Percentiles rank a stretch among this genome's conserved stretches.
phyloP scores from a whole-genome alignment of 2,329 filamentous ascomycete species.

The Aureobasidium zeae region DNA sequence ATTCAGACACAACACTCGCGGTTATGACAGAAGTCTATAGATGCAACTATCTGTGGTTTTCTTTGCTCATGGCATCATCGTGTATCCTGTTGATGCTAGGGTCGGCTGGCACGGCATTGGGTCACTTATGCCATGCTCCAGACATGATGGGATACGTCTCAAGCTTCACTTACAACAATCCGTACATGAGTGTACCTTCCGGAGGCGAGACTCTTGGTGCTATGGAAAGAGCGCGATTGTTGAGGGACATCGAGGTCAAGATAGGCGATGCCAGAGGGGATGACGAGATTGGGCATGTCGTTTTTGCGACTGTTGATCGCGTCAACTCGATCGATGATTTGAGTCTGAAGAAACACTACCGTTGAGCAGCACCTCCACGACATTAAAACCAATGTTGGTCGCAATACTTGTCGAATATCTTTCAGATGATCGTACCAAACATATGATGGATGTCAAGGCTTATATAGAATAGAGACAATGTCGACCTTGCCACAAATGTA shows the following conservation, averaged over 20 bases:
- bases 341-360: not conserved
- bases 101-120: conserved; percentile 21
- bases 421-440: too few relatives aligned
- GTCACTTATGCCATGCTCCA: conserved; percentile 25
- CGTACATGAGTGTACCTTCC: conserved; percentile 23
- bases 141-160: conserved; percentile 31
- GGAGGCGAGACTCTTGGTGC: conserved; percentile 28
- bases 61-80: conserved; percentile 22
- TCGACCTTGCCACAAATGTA: too few relatives aligned
- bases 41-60: conserved; percentile 26
- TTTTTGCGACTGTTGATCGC: conserved; percentile 21
- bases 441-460: too few relatives aligned
- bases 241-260: conserved; percentile 26
- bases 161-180: conserved; percentile 32
- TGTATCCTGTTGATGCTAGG: conserved; percentile 22
- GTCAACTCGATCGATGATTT: not conserved
- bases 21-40: conserved; percentile 21
- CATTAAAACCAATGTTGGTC: too few relatives aligned
- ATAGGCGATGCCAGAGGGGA: conserved; percentile 27
- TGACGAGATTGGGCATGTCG: conserved; percentile 29
- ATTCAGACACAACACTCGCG: conserved; percentile 20
- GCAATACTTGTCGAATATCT: too few relatives aligned
- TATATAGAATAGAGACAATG: too few relatives aligned
- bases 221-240: conserved; percentile 28
- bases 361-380: too few relatives aligned